Percentiles rank a stretch among this genome's conserved stretches.
phyloP scores from a whole-genome alignment of 2,329 filamentous ascomycete species.

The Chaetomiaceae sp. region DNA sequence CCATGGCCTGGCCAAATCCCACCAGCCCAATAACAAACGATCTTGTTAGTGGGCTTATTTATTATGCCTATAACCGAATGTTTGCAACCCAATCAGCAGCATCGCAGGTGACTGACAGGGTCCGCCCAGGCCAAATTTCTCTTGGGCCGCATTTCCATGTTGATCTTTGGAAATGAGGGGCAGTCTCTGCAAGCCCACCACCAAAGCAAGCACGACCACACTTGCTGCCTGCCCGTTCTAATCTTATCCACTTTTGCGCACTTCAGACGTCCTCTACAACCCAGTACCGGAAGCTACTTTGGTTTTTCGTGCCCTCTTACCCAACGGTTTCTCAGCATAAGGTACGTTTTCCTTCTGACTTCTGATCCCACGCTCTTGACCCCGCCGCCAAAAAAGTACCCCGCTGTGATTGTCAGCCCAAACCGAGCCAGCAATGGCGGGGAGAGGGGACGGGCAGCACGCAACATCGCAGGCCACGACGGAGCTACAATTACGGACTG shows the following conservation, averaged over 20 bases:
- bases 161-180: constrained; percentile 18
- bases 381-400: not conserved
- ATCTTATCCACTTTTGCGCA: constrained; percentile 9
- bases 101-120: not conserved
- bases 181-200: constrained; percentile 10
- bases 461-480: not conserved
- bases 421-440: not conserved
- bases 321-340: not conserved
- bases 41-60: too few species aligned
- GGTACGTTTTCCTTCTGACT: constrained; percentile 2
- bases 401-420: not conserved
- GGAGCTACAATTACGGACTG: too few species aligned
- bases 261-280: not conserved
- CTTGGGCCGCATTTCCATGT: constrained; percentile 13
- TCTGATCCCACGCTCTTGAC: not conserved
- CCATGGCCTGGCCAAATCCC: too few species aligned
- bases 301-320: not conserved
- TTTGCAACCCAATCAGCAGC: not conserved
- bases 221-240: constrained; percentile 1
- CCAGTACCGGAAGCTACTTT: not conserved
- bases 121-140: constrained; percentile 10
- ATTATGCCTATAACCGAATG: not conserved
- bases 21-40: too few species aligned
- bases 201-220: not conserved
- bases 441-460: not conserved